Evolutionary conservation across 805 yeast species (phyloP), one percentile per base, ranked within the genome.

Genomic region (Ogataea paradorogensis): DNA sequence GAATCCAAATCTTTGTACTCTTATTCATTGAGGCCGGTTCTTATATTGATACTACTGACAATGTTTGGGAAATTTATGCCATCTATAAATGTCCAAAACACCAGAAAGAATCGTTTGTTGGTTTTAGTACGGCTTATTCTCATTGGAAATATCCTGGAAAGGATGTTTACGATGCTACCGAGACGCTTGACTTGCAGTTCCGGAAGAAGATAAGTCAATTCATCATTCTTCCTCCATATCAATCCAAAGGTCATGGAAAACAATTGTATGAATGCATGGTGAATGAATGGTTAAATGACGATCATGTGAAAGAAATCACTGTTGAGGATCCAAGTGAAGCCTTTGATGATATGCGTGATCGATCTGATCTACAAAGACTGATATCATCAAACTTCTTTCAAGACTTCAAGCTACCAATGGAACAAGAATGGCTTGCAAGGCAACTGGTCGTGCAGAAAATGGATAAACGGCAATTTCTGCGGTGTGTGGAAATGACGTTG

Each of bases 301-400:
- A 58, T 0, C 44, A 55, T 1, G 77, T 89, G 16, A 62, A 66
- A 24, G 95, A 90, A 52, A 73, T 93, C 27, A 87, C 91, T 0
- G 88, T 93, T 4, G 98, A 93, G 59, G 99, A 93, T 59, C 98
- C 98, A 3, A 85, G 84, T 55, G 96, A 89, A 57, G 78, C 79
- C 25, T 91, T 93, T 63, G 99, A 93, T 56, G 95, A 86, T 55
- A 67, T 93, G 50, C 73, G 99, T 43, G 97, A 93, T 58, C 68
- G 91, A 23, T 74, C 80, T 47, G 98, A 93, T 55, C 67, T 88
- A 49, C 62, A 65, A 42, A 65, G 81, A 50, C 58, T 82, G 23
- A 52, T 59, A 18, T 44, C 45, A 1, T 62, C 65, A 4, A 47
- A 45, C 0, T 52, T 65, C 32, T 54, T 70, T 21, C 44, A 56